A percentile compares a stretch with the other conserved stretches of the same genome.
These are phyloP conservation scores for Exidia glandulosa DNA, from an alignment of 768 basidiomycete genomes.

Conservation along the genomic window DNA sequence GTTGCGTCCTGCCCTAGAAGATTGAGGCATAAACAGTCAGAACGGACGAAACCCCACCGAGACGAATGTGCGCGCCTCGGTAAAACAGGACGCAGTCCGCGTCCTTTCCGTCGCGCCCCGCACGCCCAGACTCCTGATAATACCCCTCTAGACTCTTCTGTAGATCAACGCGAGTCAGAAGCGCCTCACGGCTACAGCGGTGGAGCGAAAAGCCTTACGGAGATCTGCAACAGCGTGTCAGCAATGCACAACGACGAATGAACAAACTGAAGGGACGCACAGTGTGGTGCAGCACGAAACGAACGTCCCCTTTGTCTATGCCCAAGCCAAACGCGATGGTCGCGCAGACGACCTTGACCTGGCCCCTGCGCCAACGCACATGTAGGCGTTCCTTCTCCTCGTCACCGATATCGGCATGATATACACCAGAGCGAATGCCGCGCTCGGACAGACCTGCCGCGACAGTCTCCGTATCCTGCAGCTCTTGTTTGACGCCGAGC, in stretches of 20 bases:
- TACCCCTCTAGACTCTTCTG: conserved; percentile 85
- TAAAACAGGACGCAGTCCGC: conserved; percentile 86
- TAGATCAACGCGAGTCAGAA: not conserved
- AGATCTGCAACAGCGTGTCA: conserved; percentile 14
- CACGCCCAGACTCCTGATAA: conserved; percentile 92
- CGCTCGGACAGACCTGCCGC: conserved; percentile 46
- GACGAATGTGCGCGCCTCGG: conserved; percentile 20
- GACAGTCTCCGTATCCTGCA: conserved; percentile 69
- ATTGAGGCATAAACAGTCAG: not conserved
- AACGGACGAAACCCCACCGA: not conserved
- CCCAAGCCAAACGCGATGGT: conserved; percentile 86
- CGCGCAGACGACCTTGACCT: conserved; percentile 79
- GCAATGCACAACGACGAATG: not conserved
- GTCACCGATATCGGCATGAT: conserved; percentile 64
- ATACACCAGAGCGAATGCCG: conserved; percentile 74
- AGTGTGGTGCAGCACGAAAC: conserved; percentile 84
- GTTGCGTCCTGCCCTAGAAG: conserved; percentile 44
- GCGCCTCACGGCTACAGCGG: not conserved
- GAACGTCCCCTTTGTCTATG: conserved; percentile 84
- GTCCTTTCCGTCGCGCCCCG: conserved; percentile 81
- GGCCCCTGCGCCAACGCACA: conserved; percentile 60
- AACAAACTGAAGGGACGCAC: conserved; percentile 32
- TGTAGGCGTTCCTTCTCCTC: conserved; percentile 65
- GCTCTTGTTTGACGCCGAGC: not conserved
- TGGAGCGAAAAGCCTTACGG: conserved; percentile 16